Conservation (phyloP, 2,329 filamentous ascomycete species). For the Alternaria triticimaculans region DNA sequence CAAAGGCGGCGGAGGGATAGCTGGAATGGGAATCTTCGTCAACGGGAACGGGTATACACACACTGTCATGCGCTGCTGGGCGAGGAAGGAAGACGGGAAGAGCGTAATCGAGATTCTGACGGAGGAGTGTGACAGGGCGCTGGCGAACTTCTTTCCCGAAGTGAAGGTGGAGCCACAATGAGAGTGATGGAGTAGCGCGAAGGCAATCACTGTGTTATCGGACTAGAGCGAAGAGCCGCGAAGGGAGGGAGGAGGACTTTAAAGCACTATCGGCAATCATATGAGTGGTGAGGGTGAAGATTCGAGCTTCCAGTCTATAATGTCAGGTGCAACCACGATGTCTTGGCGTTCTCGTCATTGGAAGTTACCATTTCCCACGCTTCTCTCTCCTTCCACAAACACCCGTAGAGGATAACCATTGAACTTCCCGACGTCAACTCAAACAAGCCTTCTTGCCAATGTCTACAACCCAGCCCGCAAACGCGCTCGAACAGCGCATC, state of each 20-base stretch:
- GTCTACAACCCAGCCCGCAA: not conserved
- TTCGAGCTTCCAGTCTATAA: not conserved
- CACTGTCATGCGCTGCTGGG: not conserved
- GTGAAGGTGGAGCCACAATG: not conserved
- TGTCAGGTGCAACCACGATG: not conserved
- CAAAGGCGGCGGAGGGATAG: not conserved
- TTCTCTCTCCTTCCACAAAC: not conserved
- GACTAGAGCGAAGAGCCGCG: not conserved
- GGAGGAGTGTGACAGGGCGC: not conserved
- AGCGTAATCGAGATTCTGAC: constrained; percentile 7
- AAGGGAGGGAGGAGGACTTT: not conserved
- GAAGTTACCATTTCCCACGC: not conserved
- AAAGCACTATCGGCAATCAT: not conserved
- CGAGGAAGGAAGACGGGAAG: not conserved
- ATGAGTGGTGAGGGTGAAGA: not conserved
- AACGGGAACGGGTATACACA: constrained; percentile 16
- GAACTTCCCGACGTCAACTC: not conserved
- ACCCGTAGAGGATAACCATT: not conserved
- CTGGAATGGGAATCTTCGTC: constrained; percentile 10
- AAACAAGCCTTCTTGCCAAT: not conserved
- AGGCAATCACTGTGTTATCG: not conserved
- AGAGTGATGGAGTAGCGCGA: not conserved
- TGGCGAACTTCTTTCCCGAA: constrained; percentile 8
- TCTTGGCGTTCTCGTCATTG: not conserved
- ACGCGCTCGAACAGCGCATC: constrained; percentile 15